Evolutionary conservation across 2,329 filamentous ascomycete genomes (phyloP), one percentile per base, ranked within the genome.

Genomic region (Aspergillus fumigatiaffinis): DNA sequence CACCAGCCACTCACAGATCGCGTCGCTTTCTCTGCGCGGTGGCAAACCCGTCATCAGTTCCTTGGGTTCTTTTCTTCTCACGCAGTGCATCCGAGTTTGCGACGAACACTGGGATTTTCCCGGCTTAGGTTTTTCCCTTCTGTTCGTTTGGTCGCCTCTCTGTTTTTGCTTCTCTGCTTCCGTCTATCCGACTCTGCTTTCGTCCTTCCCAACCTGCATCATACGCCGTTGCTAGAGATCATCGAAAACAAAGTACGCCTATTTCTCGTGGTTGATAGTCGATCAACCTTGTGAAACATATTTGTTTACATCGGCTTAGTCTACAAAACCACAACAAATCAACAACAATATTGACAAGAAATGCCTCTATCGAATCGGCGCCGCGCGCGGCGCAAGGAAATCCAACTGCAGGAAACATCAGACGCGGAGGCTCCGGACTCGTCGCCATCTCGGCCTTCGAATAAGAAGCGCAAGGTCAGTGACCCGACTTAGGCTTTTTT

Each of bases 391-490:
- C 76, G 76, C 68, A 77, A 76, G 70, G 73, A 76, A 66, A 69
- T 76, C 44, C 70, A 76, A 63, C 69, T 76, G 51, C 76, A 77
- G 59, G 74, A 77, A 63, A 73, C 73, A 2, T 77, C 76, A 28
- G 77, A 79, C 53, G 73, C 70, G 56, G 78, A 80, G 60, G 70
- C 73, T 35, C 72, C 76, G 61, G 77, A 79, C 60, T 80, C 78
- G 35, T 80, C 79, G 38, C 77, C 78, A 46, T 75, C 71, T 62
- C 76, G 75, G 42, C 76, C 77, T 17, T 74, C 78, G 23, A 70
- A 72, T 53, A 80, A 79, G 67, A 80, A 78, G 70, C 76, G 77
- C 73, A 80, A 77, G 74, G 78, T 80, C 58, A 63, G 67, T 66
- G 32, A 3, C 14, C 14, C 6, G 5, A 14, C 12, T 3, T 17